Evolutionary conservation across 2,329 filamentous ascomycete genomes (phyloP).

Genomic region (Fusarium temperatum): DNA sequence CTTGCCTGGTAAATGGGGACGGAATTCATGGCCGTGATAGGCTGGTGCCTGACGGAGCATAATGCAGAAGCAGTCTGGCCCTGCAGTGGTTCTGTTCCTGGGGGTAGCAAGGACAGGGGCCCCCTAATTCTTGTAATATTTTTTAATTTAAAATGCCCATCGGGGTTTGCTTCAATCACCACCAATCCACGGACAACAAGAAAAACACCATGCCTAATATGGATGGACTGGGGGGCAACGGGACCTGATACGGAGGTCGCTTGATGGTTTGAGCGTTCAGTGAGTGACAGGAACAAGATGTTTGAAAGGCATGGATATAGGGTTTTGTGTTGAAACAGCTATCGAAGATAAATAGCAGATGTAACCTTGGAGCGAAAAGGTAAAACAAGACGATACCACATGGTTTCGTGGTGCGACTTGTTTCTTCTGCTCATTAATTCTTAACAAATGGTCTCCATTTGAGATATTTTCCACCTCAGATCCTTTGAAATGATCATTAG

Average conservation of each 20-base stretch:
- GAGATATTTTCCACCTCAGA: slow-evolving; percentile 2
- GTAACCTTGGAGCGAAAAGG: neutral
- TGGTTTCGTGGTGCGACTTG: neutral
- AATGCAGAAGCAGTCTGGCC: slow-evolving; percentile 22
- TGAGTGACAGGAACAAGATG: slow-evolving; percentile 7
- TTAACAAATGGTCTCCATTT: neutral
- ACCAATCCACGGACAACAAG: slow-evolving; percentile 8
- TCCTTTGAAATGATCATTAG: slow-evolving; percentile 12
- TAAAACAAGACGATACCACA: neutral
- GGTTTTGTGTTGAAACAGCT: slow-evolving; percentile 14
- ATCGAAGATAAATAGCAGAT: neutral
- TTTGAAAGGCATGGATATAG: slow-evolving; percentile 4
- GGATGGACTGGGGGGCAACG: slow-evolving; percentile 12
- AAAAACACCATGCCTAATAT: slow-evolving; percentile 25
- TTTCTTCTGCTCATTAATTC: neutral
- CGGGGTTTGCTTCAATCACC: slow-evolving; percentile 28
- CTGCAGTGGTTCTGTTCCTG: neutral
- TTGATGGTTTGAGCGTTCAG: neutral
- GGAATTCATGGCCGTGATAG: slow-evolving; percentile 27
- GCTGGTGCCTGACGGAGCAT: slow-evolving; percentile 13
- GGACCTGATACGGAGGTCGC: neutral
- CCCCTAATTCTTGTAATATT: slow-evolving; percentile 14
- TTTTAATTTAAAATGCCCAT: slow-evolving; percentile 36
- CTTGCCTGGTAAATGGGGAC: slow-evolving; percentile 25
- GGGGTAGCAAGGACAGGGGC: slow-evolving; percentile 11